Evolutionary conservation across 2,329 filamentous ascomycete genomes (phyloP).

Genomic region (Fusarium penzigii): DNA sequence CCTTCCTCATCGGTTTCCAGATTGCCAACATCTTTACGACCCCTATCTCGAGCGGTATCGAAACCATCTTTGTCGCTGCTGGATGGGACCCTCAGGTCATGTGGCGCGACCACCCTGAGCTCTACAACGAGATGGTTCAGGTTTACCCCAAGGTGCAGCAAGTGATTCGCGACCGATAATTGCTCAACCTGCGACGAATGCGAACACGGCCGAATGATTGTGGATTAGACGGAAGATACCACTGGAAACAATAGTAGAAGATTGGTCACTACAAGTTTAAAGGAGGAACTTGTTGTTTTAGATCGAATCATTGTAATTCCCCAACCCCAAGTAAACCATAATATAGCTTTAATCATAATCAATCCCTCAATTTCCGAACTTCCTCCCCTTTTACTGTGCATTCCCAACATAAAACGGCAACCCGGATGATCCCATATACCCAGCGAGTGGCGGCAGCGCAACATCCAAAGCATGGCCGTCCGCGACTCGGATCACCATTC

Average conservation of each 20-base stretch:
- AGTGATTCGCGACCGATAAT: conserved; percentile 55
- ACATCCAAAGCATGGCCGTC: not conserved
- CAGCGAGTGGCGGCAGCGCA: not conserved
- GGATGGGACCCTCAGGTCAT: conserved; percentile 72
- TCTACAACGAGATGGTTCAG: conserved; percentile 76
- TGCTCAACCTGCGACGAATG: not conserved
- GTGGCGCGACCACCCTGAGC: conserved; percentile 76
- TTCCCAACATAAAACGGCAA: not conserved
- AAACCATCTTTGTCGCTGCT: conserved; percentile 85
- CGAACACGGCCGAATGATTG: conserved; percentile 23
- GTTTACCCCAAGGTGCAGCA: conserved; percentile 85
- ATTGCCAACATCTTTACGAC: conserved; percentile 89
- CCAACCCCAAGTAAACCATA: not conserved
- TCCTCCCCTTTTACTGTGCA: not conserved
- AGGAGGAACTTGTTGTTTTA: not conserved
- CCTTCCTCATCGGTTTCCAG: conserved; percentile 88
- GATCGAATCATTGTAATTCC: not conserved
- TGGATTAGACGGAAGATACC: conserved; percentile 11
- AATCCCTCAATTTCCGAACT: not conserved
- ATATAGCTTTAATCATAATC: not conserved
- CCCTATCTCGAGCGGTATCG: conserved; percentile 83
- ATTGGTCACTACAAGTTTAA: not conserved
- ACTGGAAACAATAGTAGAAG: conserved; percentile 7
- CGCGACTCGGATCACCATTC: conserved; percentile 5
- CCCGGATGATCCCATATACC: not conserved